These are phyloP conservation scores for Chytriomyces confervae DNA, from an alignment of 192 early-diverging fungal genomes.

Conservation along the genomic window DNA sequence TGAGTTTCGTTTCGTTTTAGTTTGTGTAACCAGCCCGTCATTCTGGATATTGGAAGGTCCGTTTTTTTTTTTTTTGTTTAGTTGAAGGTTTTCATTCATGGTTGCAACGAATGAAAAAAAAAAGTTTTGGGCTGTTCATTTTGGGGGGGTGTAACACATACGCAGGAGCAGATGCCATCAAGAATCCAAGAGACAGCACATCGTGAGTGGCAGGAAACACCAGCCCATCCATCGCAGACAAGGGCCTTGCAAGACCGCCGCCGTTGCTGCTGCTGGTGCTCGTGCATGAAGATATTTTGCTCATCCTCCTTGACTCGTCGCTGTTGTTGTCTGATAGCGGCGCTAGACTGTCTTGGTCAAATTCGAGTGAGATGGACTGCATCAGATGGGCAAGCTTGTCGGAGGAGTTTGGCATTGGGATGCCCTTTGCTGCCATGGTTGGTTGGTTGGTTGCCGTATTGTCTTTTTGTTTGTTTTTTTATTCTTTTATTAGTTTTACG, in stretches of 20 bases:
- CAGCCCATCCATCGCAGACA: neutral
- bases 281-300: neutral
- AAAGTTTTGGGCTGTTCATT: neutral
- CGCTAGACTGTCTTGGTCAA: neutral
- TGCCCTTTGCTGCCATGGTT: too few relatives aligned
- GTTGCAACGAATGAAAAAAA: neutral
- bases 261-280: neutral
- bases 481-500: too few relatives aligned
- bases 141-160: neutral
- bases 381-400: neutral
- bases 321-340: too few relatives aligned
- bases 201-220: neutral
- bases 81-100: neutral
- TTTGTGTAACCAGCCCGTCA: conserved; percentile 5
- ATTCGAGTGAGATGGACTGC: neutral
- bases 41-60: neutral
- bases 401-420: neutral
- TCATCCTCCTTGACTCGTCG: too few relatives aligned
- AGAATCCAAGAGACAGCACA: neutral
- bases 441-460: too few relatives aligned
- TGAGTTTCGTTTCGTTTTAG: neutral
- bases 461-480: too few relatives aligned
- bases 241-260: neutral
- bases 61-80: neutral
- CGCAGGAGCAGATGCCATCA: neutral